Evolutionary conservation across 2,329 filamentous ascomycete genomes (phyloP).

Genomic region (Zymoseptoria crescenta): DNA sequence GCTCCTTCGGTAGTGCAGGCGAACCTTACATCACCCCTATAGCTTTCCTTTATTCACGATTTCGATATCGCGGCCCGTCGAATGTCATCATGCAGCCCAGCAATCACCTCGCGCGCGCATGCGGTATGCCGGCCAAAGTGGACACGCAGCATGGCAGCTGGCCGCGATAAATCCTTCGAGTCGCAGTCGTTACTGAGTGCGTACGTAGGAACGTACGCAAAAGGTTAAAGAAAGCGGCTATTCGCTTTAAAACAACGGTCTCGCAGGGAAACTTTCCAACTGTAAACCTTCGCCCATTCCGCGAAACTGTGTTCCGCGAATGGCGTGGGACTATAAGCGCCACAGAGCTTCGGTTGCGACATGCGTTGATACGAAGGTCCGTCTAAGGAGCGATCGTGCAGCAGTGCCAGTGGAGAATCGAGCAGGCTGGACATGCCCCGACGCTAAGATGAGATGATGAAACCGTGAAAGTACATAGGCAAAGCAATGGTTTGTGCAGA

Average conservation of each 20-base stretch:
- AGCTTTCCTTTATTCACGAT: background rate
- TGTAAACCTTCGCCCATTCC: background rate
- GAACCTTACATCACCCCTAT: no score
- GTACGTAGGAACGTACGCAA: background rate
- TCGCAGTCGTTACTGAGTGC: background rate
- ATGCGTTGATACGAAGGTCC: background rate
- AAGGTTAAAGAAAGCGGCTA: background rate
- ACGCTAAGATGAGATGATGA: background rate
- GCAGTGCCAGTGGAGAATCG: background rate
- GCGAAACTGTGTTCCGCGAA: background rate
- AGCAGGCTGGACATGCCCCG: background rate
- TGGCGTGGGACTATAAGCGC: background rate
- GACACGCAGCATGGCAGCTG: background rate
- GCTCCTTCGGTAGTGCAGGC: background rate
- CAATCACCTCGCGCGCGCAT: background rate
- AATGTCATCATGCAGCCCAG: background rate
- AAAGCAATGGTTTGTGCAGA: background rate
- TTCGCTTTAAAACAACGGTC: background rate
- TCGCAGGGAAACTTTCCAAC: background rate
- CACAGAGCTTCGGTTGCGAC: background rate
- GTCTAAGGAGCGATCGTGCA: background rate
- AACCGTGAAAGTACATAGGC: no score
- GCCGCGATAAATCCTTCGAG: background rate
- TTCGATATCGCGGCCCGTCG: background rate
- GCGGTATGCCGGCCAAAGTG: background rate